Conservation (phyloP, 768 basidiomycete species). For the Lactarius vividus region DNA sequence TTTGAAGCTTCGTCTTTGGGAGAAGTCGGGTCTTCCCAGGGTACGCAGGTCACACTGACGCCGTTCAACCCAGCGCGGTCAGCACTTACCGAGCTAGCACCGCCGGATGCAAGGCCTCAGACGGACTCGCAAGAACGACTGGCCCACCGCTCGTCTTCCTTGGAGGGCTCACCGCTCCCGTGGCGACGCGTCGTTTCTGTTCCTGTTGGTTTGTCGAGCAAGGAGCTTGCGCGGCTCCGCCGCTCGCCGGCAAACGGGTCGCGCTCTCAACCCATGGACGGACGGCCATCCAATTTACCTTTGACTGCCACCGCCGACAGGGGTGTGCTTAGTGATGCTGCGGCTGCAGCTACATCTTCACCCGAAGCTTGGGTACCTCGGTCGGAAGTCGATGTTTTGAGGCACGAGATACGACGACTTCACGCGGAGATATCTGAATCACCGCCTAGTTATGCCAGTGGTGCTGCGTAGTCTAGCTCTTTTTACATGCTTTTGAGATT, state of each 20-base stretch:
- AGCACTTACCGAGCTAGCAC: neutral
- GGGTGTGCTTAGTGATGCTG: too few species aligned
- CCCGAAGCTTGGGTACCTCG: neutral
- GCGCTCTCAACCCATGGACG: neutral
- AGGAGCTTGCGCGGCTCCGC: constrained; percentile 16
- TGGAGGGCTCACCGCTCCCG: neutral
- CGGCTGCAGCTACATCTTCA: neutral
- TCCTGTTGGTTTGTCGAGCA: constrained; percentile 10
- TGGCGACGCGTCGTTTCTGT: neutral
- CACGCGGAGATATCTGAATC: too few species aligned
- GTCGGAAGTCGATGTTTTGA: too few species aligned
- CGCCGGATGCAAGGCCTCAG: neutral
- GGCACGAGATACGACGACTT: too few species aligned
- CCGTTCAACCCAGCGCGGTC: neutral
- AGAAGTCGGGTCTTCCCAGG: neutral
- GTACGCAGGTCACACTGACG: neutral
- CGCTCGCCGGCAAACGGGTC: neutral
- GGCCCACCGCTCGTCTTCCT: too few species aligned
- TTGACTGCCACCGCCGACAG: neutral
- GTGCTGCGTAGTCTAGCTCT: too few species aligned
- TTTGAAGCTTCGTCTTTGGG: neutral
- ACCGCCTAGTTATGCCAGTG: too few species aligned
- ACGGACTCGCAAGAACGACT: neutral
- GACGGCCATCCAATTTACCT: neutral
- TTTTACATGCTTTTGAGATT: too few species aligned